A percentile compares a stretch with the other conserved stretches of the same genome.
Evolutionary conservation across 495 filamentous ascomycete species (phyloP).

Genomic region (Penicillium roqueforti): DNA sequence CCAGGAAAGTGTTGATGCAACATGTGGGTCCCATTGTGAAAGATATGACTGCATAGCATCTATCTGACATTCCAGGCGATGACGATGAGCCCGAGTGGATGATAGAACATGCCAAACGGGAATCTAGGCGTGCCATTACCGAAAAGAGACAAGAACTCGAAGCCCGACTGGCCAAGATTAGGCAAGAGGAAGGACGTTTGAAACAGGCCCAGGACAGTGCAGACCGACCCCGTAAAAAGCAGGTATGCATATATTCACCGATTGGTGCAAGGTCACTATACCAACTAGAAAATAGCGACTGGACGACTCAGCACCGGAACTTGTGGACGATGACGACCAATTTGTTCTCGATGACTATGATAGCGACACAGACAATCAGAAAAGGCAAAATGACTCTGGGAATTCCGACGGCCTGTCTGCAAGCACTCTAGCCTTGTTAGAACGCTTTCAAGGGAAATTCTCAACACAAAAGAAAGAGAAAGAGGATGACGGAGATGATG

Average conservation of each 20-base stretch:
- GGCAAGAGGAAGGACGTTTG: slow-evolving; percentile 61
- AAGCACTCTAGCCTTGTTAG: slow-evolving; percentile 40
- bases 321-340: slow-evolving; percentile 56
- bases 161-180: slow-evolving; percentile 59
- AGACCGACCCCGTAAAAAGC: slow-evolving; percentile 48
- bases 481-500: slow-evolving; percentile 46
- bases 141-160: slow-evolving; percentile 69
- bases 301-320: slow-evolving; percentile 22
- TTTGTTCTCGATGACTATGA: slow-evolving; percentile 80
- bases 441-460: slow-evolving; percentile 35
- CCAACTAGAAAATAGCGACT: slow-evolving; percentile 28
- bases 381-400: slow-evolving; percentile 14
- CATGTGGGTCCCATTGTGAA: slow-evolving; percentile 22
- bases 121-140: slow-evolving; percentile 63
- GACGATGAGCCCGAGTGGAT: slow-evolving; percentile 88
- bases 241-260: slow-evolving; percentile 32
- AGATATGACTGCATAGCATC: neutral
- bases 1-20: slow-evolving; percentile 45
- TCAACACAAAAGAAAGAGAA: slow-evolving; percentile 44
- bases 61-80: slow-evolving; percentile 38
- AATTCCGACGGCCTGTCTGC: slow-evolving; percentile 40
- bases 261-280: neutral
- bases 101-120: slow-evolving; percentile 63
- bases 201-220: slow-evolving; percentile 46
- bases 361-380: slow-evolving; percentile 54